These are phyloP conservation scores for Paradendryphiella salina DNA, from an alignment of 2,329 filamentous ascomycete genomes.

Conservation along the genomic window DNA sequence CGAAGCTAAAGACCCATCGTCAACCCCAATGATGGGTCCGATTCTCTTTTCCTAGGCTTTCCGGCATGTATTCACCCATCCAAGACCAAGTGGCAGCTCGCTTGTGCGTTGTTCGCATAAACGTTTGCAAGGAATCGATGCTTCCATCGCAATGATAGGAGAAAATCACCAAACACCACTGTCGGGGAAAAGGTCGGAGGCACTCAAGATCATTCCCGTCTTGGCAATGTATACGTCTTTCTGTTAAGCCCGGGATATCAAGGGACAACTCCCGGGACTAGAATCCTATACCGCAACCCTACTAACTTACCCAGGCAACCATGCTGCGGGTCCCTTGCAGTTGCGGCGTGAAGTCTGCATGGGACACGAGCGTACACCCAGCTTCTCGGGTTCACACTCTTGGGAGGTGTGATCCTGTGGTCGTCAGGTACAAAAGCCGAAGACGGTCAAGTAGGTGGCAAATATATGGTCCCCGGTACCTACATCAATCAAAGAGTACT, in stretches of 20 bases:
- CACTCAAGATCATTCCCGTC: not conserved
- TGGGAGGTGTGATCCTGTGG: not conserved
- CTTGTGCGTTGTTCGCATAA: no score
- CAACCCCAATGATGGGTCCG: no score
- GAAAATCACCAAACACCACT: no score
- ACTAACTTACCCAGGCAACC: constrained; percentile 9
- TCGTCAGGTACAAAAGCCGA: constrained; percentile 6
- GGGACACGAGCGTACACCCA: constrained; percentile 8
- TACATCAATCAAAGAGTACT: not conserved
- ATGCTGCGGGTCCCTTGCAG: constrained; percentile 1
- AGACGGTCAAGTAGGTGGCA: not conserved
- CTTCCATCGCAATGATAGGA: no score
- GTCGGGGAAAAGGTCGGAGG: no score
- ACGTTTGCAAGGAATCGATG: no score
- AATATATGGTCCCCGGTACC: not conserved
- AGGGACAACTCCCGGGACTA: constrained; percentile 12
- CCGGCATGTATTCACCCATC: no score
- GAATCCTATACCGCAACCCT: constrained; percentile 9
- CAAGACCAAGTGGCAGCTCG: no score
- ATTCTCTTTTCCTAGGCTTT: no score
- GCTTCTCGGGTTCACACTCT: constrained; percentile 4
- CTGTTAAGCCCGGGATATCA: constrained; percentile 9
- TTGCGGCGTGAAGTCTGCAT: constrained; percentile 10
- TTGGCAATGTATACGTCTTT: constrained; percentile 7
- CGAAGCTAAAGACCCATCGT: no score